Base-by-base conservation (phyloP, 495 filamentous ascomycete genomes). In the Sphaerosporella brunnea region DNA sequence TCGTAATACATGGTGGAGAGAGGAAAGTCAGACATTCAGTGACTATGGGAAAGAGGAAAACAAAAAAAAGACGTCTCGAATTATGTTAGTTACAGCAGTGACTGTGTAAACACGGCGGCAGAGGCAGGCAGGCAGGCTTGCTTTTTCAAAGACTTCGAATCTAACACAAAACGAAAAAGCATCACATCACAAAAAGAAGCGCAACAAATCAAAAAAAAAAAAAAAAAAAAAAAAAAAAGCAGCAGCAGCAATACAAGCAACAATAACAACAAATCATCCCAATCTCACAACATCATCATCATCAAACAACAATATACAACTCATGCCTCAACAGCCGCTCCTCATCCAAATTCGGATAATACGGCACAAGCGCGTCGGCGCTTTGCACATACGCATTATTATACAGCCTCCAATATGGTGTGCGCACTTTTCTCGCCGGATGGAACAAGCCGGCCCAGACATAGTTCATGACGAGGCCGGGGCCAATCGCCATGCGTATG, bases 381-480 rank as follows among this genome's bases (percentile, higher is more conserved):
- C 69, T 74, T 54, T 92, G 84, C 45, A 95, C 90, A 62, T 96
- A 96, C n/a, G 84, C 81, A 63, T 93, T 83, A 56, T 97, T 97
- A 65, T 97, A 95, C 26, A 96, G 64, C 32, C 88, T 69, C 85
- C 86, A 96, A 64, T 94, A 96, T 21, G 92, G 88, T 46, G 71
- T 73, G 44, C 90, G 71, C 25, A 99, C 90, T 65, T 95, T 95
- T 37, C 92, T 73, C 4, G 90, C 90, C 0, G 90, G 85, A 58
- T 96, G 92, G 72, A 96, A 99, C 39, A 99, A 68, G 13, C 92
- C 92, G 2, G 90, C 87, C 86, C 84, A 95, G 53, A 93, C 76
- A 62, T 99, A 99, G 65, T 96, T 96, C 73, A 96, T 80, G 28
- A 93, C 80, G 20, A 84, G 64, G 0, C 88, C 88, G 0, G 88